These are phyloP conservation scores for Triticum aestivum DNA, from an alignment of 176 grass and related monocot genomes.

Conservation along the genomic window DNA sequence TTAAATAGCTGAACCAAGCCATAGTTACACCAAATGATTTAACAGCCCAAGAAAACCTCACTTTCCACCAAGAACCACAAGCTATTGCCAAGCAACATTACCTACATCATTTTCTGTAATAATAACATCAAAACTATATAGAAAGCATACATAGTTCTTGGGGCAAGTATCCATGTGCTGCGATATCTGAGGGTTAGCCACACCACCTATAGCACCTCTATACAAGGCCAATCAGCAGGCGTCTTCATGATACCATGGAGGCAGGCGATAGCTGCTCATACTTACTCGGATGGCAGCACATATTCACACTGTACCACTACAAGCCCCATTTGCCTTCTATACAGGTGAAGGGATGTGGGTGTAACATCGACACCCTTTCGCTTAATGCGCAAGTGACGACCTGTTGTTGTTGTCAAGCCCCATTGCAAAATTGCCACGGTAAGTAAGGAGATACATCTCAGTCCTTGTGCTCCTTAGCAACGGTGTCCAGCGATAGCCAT, in stretches of 20 bases:
- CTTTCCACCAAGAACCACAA: conserved; percentile 28
- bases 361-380: conserved; percentile 24
- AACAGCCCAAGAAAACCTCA: not conserved
- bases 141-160: conserved; percentile 25
- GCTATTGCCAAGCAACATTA: conserved; percentile 18
- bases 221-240: conserved; percentile 48
- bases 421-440: conserved; percentile 30
- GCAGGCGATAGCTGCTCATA: conserved; percentile 21
- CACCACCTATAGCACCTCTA: conserved; percentile 58
- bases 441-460: conserved; percentile 42
- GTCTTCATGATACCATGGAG: conserved; percentile 48
- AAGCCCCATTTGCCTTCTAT: conserved; percentile 29
- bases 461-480: conserved; percentile 42
- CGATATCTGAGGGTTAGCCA: conserved; percentile 41
- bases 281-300: conserved; percentile 27
- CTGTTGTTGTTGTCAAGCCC: conserved; percentile 29
- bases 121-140: conserved; percentile 35
- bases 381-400: conserved; percentile 31
- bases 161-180: conserved; percentile 44
- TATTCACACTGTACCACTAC: conserved; percentile 59
- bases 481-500: conserved; percentile 15
- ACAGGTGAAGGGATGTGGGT: conserved; percentile 35
- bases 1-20: not conserved
- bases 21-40: not conserved
- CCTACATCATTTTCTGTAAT: conserved; percentile 29